These are phyloP conservation scores for Penicillium angulare DNA, from an alignment of 495 filamentous ascomycete species.

Conservation along the genomic window DNA sequence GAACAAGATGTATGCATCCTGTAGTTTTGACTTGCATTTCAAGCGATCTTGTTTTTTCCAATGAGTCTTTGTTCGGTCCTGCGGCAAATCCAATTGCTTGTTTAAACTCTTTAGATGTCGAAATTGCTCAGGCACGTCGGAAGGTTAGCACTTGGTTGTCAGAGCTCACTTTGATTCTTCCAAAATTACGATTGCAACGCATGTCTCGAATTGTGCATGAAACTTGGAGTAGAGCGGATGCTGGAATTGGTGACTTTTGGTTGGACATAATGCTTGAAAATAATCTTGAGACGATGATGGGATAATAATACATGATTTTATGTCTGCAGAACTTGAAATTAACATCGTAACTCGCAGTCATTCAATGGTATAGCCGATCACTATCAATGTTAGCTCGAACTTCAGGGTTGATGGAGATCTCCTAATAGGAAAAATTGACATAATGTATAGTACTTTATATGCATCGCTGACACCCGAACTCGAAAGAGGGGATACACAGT, in stretches of 20 bases:
- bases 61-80: conserved; percentile 18
- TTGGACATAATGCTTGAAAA: conserved; percentile 26
- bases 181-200: conserved; percentile 25
- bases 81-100: conserved; percentile 18
- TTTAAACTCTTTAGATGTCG: conserved; percentile 23
- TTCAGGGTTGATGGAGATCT: too few species aligned
- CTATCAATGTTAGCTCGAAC: too few species aligned
- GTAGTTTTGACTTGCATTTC: conserved; percentile 22
- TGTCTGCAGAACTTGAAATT: background rate
- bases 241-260: conserved; percentile 19
- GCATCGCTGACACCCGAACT: too few species aligned
- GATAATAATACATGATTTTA: conserved; percentile 7
- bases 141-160: conserved; percentile 23
- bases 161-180: conserved; percentile 24
- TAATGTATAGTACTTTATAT: too few species aligned
- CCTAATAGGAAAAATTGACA: too few species aligned
- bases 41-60: conserved; percentile 26
- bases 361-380: too few species aligned
- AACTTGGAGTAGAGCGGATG: conserved; percentile 24
- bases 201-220: conserved; percentile 19
- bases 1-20: conserved; percentile 24
- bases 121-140: conserved; percentile 27
- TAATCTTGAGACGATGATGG: conserved; percentile 28
- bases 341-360: too few species aligned
- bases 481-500: too few species aligned